phyloP scores from a whole-genome alignment of 352 stramenopile species.

The Globisporangium spiculum region DNA sequence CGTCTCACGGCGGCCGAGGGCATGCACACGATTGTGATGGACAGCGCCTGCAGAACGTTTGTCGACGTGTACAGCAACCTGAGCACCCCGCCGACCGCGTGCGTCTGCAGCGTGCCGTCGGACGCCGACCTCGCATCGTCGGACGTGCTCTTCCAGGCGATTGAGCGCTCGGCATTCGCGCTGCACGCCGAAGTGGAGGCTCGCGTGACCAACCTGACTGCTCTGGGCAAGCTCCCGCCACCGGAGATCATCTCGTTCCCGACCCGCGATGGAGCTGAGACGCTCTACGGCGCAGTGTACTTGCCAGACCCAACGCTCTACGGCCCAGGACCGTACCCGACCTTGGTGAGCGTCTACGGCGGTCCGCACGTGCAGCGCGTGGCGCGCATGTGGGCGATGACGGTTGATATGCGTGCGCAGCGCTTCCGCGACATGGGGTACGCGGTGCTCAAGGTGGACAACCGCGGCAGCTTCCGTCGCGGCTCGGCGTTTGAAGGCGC shows the following conservation, averaged over 20 bases:
- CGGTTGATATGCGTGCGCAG: constrained; percentile 93
- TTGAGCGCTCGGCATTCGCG: constrained; percentile 40
- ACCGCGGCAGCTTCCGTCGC: constrained; percentile 91
- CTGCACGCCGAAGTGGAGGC: constrained; percentile 62
- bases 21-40: constrained; percentile 91
- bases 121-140: constrained; percentile 33
- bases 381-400: constrained; percentile 88
- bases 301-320: constrained; percentile 81
- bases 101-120: constrained; percentile 50
- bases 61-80: constrained; percentile 85
- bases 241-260: constrained; percentile 74
- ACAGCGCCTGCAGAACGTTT: constrained; percentile 74
- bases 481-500: constrained; percentile 92
- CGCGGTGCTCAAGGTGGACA: constrained; percentile 96
- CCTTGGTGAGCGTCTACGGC: constrained; percentile 95
- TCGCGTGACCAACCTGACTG: constrained; percentile 48
- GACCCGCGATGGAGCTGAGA: constrained; percentile 83
- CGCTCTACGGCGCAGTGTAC: constrained; percentile 93
- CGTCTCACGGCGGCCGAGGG: constrained; percentile 76
- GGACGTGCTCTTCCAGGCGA: constrained; percentile 36
- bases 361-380: constrained; percentile 96
- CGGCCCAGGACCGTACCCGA: constrained; percentile 91
- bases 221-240: constrained; percentile 47
- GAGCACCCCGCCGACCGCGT: constrained; percentile 56
- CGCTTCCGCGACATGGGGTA: constrained; percentile 92